Base-by-base conservation (phyloP, 2,329 filamentous ascomycete species). In the Diaporthe velutina region DNA sequence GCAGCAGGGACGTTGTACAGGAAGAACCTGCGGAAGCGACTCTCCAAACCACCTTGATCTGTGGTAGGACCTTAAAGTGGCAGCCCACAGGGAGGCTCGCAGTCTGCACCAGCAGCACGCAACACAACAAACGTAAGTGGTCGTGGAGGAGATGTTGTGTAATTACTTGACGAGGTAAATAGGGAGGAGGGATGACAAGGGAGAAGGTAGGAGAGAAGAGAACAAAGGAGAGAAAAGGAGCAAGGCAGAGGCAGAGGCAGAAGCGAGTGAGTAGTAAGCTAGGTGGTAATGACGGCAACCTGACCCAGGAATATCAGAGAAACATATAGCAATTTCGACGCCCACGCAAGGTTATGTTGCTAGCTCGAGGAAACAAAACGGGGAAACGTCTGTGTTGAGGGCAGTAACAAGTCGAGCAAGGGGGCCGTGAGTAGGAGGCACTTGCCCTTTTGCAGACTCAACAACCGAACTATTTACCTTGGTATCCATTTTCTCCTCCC, bases 401-500 rank as follows among this genome's bases (percentile, higher is more conserved):
- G 52, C 15, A 70, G 38, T 42, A 40, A 33, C 66, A 42, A 70
- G 66, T 40, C 48, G 66, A 55, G 66, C 66, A 42, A 48, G 52
- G 66, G 50, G 66, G 50, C 66, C 66, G 50, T 64, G 57, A 50
- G 60, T 42, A 50, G 58, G 74, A 68, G 71, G 66, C 58, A 55
- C 74, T 75, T 75, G 55, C 74, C 74, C 50, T 73, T 75, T 68
- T 74, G 71, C 58, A 74, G 71, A 73, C 42, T 35, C 30, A 54
- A 45, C 64, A 67, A 33, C 52, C 64, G 64, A 68, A 75, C 71
- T 71, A 73, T 75, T 73, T 72, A 52, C 38, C 74, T 73, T 73
- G 71, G 71, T 73, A 73, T 75, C 61, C 61, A 75, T 74, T 60
- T 68, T 68, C 52, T 72, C 52, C 70, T 72, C 70, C 48, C 55